Evolutionary conservation across 495 filamentous ascomycete species (phyloP).

Genomic region (Penicillium robsamsonii): DNA sequence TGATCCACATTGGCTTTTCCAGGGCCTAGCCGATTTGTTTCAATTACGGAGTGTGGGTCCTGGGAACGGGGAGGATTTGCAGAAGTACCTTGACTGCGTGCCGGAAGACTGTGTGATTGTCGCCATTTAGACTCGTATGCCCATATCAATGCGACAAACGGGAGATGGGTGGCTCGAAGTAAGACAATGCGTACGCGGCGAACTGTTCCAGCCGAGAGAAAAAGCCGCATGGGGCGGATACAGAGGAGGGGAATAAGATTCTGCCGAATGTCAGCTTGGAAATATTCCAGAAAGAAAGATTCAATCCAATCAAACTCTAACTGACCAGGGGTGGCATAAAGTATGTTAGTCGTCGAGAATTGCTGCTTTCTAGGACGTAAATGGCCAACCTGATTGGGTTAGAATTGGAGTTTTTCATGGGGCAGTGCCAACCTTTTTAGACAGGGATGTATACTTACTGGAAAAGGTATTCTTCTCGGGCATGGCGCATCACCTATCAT

Average conservation of each 20-base stretch:
- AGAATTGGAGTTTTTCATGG: background rate
- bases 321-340: slow-evolving; percentile 67
- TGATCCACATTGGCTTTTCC: slow-evolving; percentile 24
- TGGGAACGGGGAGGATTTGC: slow-evolving; percentile 30
- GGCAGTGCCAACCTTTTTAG: background rate
- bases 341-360: slow-evolving; percentile 73
- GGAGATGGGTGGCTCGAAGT: slow-evolving; percentile 67
- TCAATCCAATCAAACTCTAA: slow-evolving; percentile 15
- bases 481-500: slow-evolving; percentile 57
- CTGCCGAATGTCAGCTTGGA: slow-evolving; percentile 41
- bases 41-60: slow-evolving; percentile 26
- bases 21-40: slow-evolving; percentile 22
- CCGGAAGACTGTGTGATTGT: slow-evolving; percentile 27
- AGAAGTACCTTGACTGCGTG: slow-evolving; percentile 26
- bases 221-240: slow-evolving; percentile 77
- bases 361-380: slow-evolving; percentile 75
- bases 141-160: slow-evolving; percentile 62
- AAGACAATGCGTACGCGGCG: slow-evolving; percentile 72
- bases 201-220: slow-evolving; percentile 68
- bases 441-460: slow-evolving; percentile 52
- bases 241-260: slow-evolving; percentile 82
- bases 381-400: slow-evolving; percentile 46
- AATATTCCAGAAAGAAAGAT: slow-evolving; percentile 17
- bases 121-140: slow-evolving; percentile 52
- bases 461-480: slow-evolving; percentile 79